phyloP scores from a whole-genome alignment of 306 rosid species.

The Abrus pulchellus region DNA sequence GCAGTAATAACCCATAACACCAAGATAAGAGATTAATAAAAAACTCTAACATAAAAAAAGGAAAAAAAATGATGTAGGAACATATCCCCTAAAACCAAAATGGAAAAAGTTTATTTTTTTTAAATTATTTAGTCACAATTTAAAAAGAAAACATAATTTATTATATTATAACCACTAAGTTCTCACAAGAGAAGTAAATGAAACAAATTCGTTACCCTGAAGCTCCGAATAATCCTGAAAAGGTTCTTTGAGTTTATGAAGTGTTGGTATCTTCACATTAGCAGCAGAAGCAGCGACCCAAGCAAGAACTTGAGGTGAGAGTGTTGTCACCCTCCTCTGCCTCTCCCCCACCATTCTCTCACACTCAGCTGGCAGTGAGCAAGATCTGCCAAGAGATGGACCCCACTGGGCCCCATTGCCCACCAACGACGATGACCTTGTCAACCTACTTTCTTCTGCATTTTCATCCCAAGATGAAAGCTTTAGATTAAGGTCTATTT shows the following conservation, averaged over 20 bases:
- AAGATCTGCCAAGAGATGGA: conserved; percentile 25
- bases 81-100: not conserved
- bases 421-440: conserved; percentile 37
- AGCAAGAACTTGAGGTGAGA: conserved; percentile 11
- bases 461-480: conserved; percentile 44
- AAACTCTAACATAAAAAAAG: not conserved
- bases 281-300: conserved; percentile 16
- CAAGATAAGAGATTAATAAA: not conserved
- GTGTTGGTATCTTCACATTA: conserved; percentile 11
- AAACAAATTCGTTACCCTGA: conserved; percentile 23
- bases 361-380: conserved; percentile 36
- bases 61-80: not conserved
- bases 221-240: conserved; percentile 4
- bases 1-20: not conserved
- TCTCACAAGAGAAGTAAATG: not conserved
- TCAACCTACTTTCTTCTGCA: conserved; percentile 40
- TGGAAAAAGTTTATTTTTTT: not conserved
- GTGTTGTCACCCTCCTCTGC: conserved; percentile 25
- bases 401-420: conserved; percentile 16
- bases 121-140: not conserved
- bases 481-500: conserved; percentile 47
- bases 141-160: not conserved
- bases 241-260: not conserved
- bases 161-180: too few relatives aligned
- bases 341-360: conserved; percentile 12